Evolutionary conservation across 495 filamentous ascomycete species (phyloP), one percentile per base, ranked within the genome.

Genomic region (Hapsidospora chrysogenum): DNA sequence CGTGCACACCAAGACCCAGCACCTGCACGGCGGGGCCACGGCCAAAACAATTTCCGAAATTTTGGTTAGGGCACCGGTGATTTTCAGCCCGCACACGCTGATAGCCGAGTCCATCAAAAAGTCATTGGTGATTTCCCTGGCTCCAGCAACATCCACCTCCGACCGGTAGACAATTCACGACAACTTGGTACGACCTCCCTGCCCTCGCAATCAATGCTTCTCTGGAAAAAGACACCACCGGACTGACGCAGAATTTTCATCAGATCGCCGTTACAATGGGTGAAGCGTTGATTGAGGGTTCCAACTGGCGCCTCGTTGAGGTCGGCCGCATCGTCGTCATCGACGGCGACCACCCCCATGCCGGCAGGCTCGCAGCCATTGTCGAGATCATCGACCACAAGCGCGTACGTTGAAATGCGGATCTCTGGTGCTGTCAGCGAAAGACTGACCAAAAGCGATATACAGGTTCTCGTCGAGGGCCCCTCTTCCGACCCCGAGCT

Each of bases 371-470:
- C 43, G 92, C 85, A 43, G 66, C 72, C 52, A 89, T 99, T 58
- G 85, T 95, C 61, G 85, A 96, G 76, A 93, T 99, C 61, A 86
- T 96, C 63, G 92, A 96, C 66, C 89, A 99, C 80, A 93, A 93
- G 74, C 83, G 89, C 62, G 89, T 96, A 92, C 56, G 87, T 80
- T 42, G 21, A 5, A 2, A 17, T 20, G 27, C 8, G 29, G 39
- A 34, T 23, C 38, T 40, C 14, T 25, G 17, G 28, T 6, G 36
- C 27, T 17, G 29, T 30, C 27, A 23, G 30, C 39, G 25, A 23
- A 20, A 14, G 25, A 38, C 21, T 33, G 49, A 54, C 58, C 50
- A 42, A 32, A 41, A 22, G 43, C 51, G 49, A 41, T 36, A 34
- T 49, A 18, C 63, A 97, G 92, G 85, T 80, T 54, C 74, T 99